Evolutionary conservation across 75 land plant species (phyloP), one percentile per base, ranked within the genome.

Genomic region (Cunninghamia lanceolata): DNA sequence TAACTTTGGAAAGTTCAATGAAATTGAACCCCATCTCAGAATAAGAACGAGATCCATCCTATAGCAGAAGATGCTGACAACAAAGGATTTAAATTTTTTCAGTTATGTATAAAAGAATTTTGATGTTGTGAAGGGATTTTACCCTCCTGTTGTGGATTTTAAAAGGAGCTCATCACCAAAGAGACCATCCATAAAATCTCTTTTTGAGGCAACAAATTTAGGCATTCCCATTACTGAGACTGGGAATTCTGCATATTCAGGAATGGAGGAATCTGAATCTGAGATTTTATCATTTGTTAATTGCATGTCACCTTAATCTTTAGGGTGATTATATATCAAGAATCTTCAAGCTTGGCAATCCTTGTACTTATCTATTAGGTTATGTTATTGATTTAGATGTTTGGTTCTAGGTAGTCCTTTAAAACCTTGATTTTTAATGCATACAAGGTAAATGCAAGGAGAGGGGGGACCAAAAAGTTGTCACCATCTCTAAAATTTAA

Each of bases 181-280:
- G 36, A 80, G 83, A 50, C 88, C 90, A 79, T 88, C 94, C 11
- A 85, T 88, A 45, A 89, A 89, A 76, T 83, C 89, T 56, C 78
- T 89, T 25, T 86, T 88, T 73, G 50, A 45, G 54, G 17, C 54
- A 45, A n/a, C 9, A 43, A 82, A 82, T 82, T 8, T 25, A 45
- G 84, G 50, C 15, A 42, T 30, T 46, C 0, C 36, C 25, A 21
- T 14, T 43, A 30, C 47, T 82, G 84, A 45, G 84, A 28, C 28
- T 50, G 84, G 17, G 25, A 50, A 82, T 45, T 43, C 84, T 30
- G 52, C 36, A 14, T 28, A 43, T 45, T 43, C 53, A 28, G 30
- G 54, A 82, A 35, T 40, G 32, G 54, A 82, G 85, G 79, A 38
- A 76, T 38, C 79, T 4, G 79, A 76, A 38, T 76, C 79, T 39